Evolutionary conservation across 129 eudicot species (phyloP).

Genomic region (Arctium lappa): DNA sequence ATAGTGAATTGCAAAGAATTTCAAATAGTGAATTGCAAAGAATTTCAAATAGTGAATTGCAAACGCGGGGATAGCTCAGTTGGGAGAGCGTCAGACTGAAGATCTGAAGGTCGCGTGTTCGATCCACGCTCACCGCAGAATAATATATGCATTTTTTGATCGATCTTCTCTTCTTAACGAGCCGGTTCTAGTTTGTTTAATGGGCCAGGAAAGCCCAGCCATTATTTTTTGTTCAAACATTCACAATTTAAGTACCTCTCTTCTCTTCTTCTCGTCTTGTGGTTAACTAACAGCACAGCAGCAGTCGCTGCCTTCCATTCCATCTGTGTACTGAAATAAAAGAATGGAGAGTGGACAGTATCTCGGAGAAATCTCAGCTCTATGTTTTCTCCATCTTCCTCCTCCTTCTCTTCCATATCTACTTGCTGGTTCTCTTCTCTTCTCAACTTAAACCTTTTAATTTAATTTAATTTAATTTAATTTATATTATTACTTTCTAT

Average conservation of each 20-base stretch:
- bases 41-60: not conserved
- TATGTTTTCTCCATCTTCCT: slow-evolving; percentile 66
- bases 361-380: slow-evolving; percentile 92
- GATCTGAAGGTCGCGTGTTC: slow-evolving; percentile 99
- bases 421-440: slow-evolving; percentile 56
- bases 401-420: slow-evolving; percentile 51
- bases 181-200: not conserved
- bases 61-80: slow-evolving; percentile 57
- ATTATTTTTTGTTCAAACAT: too few relatives aligned
- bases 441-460: slow-evolving; percentile 26
- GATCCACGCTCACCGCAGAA: slow-evolving; percentile 98
- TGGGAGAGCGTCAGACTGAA: slow-evolving; percentile 80
- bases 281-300: too few relatives aligned
- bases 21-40: not conserved
- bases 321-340: too few relatives aligned
- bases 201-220: not conserved
- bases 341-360: slow-evolving; percentile 45
- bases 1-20: too few relatives aligned
- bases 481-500: not conserved
- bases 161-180: slow-evolving; percentile 35
- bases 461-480: not conserved
- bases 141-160: not conserved
- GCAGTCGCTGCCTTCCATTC: not conserved
- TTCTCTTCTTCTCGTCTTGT: too few relatives aligned
- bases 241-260: too few relatives aligned